A percentile compares a stretch with the other conserved stretches of the same genome.
Conservation (phyloP, 352 stramenopile species). For the Albugo candida region DNA sequence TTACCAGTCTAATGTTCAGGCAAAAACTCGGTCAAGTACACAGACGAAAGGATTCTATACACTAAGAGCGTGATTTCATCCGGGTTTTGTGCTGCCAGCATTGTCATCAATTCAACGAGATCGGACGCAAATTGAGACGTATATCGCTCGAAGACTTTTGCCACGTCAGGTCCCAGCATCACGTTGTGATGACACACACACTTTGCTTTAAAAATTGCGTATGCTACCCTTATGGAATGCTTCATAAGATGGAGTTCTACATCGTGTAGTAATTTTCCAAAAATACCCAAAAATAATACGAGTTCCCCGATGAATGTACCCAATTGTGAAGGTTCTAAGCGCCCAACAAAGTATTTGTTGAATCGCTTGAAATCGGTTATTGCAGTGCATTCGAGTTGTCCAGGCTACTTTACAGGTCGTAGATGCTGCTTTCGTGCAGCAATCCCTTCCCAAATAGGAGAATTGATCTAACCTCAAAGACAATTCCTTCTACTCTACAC, state of each 20-base stretch:
- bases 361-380: constrained; percentile 29
- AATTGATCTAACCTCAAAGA: no score
- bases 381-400: constrained; percentile 61
- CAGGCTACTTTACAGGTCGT: constrained; percentile 11
- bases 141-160: constrained; percentile 1
- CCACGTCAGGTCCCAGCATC: constrained; percentile 1
- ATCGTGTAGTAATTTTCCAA: constrained; percentile 31
- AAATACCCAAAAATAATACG: constrained; percentile 21
- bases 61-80: no score
- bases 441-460: no score
- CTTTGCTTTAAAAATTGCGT: constrained; percentile 16
- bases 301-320: constrained; percentile 10
- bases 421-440: constrained; percentile 17
- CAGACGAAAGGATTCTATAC: no score
- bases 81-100: constrained; percentile 16
- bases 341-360: constrained; percentile 18
- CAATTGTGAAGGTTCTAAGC: background rate
- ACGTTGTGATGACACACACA: constrained; percentile 14
- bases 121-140: background rate
- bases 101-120: background rate
- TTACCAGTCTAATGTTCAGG: background rate
- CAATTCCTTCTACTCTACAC: no score
- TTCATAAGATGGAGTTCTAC: constrained; percentile 48
- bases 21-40: constrained; percentile 4
- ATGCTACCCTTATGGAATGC: constrained; percentile 30